Conservation (phyloP, 139 green algal species). For the Closterium sp. region DNA sequence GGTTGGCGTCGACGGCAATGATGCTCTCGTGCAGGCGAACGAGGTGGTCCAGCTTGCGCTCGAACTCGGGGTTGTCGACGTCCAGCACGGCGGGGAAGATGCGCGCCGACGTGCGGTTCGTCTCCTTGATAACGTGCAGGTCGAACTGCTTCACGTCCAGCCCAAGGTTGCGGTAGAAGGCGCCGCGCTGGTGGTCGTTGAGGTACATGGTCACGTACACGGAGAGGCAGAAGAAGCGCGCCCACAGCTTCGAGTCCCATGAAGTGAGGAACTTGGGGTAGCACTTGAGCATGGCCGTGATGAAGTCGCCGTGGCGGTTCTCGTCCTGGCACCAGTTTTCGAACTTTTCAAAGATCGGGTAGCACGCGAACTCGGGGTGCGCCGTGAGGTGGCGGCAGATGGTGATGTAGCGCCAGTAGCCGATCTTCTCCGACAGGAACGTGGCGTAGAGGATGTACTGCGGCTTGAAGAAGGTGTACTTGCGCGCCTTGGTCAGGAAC, state of each 20-base stretch:
- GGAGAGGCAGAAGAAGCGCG: constrained; percentile 96
- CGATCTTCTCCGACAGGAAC: constrained; percentile 93
- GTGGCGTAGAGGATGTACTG: constrained; percentile 99
- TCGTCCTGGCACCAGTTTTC: constrained; percentile 99
- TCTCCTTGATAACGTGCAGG: constrained; percentile 97
- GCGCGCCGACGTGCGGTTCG: constrained; percentile 90
- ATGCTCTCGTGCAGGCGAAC: constrained; percentile 80
- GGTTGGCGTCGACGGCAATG: constrained; percentile 60
- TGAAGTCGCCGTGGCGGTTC: constrained; percentile 81
- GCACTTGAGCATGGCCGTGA: constrained; percentile 84
- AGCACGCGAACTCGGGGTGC: constrained; percentile 89
- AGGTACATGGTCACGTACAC: constrained; percentile 99
- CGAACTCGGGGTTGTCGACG: constrained; percentile 81
- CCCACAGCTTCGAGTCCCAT: constrained; percentile 83
- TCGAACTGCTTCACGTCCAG: constrained; percentile 95
- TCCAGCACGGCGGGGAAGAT: constrained; percentile 93
- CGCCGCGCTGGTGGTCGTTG: constrained; percentile 89
- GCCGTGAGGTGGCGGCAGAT: constrained; percentile 88
- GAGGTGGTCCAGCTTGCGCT: constrained; percentile 75
- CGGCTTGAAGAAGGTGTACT: constrained; percentile 94
- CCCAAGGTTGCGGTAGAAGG: constrained; percentile 92
- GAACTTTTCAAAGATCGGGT: constrained; percentile 99
- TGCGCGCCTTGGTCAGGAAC: constrained; percentile 98
- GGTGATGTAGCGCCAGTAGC: constrained; percentile 98
- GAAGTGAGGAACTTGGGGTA: constrained; percentile 79